Evolutionary conservation across 2,329 filamentous ascomycete species (phyloP).

Genomic region (Ambrosiella xylebori): DNA sequence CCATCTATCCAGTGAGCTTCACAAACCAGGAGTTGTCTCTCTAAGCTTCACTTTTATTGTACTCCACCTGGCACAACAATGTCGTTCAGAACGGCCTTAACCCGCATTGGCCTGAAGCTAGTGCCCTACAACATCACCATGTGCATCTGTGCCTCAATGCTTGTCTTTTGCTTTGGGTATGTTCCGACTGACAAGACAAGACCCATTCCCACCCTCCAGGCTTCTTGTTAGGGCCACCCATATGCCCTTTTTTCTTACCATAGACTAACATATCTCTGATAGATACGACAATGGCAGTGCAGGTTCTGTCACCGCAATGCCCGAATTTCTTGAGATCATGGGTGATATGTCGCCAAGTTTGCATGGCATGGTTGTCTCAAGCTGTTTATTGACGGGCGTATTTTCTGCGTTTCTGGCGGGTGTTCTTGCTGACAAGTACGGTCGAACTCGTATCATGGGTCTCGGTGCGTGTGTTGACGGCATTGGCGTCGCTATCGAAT

Average conservation of each 20-base stretch:
- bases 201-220: too few relatives aligned
- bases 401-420: slow-evolving; percentile 42
- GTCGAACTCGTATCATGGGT: slow-evolving; percentile 33
- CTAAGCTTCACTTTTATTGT: not conserved
- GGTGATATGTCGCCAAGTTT: slow-evolving; percentile 35
- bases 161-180: slow-evolving; percentile 21
- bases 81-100: not conserved
- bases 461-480: slow-evolving; percentile 36
- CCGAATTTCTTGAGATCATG: slow-evolving; percentile 30
- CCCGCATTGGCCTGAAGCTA: slow-evolving; percentile 1
- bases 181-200: not conserved
- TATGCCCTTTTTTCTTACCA: not conserved
- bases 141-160: slow-evolving; percentile 18
- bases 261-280: not conserved
- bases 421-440: slow-evolving; percentile 34
- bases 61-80: not conserved
- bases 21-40: too few relatives aligned
- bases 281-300: slow-evolving; percentile 32
- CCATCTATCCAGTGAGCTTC: too few relatives aligned
- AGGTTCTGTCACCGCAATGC: slow-evolving; percentile 42
- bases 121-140: slow-evolving; percentile 19
- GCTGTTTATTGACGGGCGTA: slow-evolving; percentile 40
- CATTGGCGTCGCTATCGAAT: slow-evolving; percentile 30
- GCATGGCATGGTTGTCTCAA: slow-evolving; percentile 42
- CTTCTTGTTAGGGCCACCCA: too few relatives aligned